Base-by-base conservation (phyloP, 2,329 filamentous ascomycete genomes). In the Purpureocillium lavendulum region DNA sequence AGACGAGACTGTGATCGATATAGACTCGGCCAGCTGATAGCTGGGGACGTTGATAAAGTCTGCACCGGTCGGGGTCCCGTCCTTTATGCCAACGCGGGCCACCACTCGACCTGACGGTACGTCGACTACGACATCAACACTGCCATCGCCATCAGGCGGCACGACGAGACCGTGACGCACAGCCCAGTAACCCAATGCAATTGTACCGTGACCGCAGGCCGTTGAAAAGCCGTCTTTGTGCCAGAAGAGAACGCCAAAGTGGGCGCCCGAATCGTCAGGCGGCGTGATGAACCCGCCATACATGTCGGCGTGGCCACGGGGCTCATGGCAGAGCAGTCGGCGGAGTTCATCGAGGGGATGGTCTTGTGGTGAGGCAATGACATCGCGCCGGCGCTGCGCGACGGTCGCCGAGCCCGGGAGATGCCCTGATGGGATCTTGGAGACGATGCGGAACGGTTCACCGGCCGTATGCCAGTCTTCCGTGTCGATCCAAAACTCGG, bases 171-270 rank as follows among this genome's bases (percentile, higher is more conserved):
- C 16, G 12, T 35, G 33, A 8, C 6, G 12, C 1, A 52, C 16
- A 7, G 52, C 50, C 52, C 52, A 54, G 15, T 49, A 53, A 1
- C 52, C 52, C 5, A 55, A n/a, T 2, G 49, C 52, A 24, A 55
- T 55, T 1, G 52, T 54, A 1, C 51, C 52, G 7, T 55, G 52
- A 2, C 51, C 52, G 4, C 52, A 54, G 0, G 52, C 52, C 0
- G 52, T 54, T 1, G 52, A 55, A 36, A 54, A 53, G 7, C 52
- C 52, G 29, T 55, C 51, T 10, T 52, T 55, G 15, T 55, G 52
- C 52, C 52, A 55, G 32, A 55, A 55, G 1, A 55, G 14, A 2
- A 55, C 52, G 3, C 52, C 51, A 17, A 52, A 54, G 4, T 44
- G 36, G 14, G 52, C 52, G 1, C 45, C 47, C 1, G 33, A 3